These are phyloP conservation scores for Erythrobasidium yunnanense DNA, from an alignment of 768 basidiomycete species.

Conservation along the genomic window DNA sequence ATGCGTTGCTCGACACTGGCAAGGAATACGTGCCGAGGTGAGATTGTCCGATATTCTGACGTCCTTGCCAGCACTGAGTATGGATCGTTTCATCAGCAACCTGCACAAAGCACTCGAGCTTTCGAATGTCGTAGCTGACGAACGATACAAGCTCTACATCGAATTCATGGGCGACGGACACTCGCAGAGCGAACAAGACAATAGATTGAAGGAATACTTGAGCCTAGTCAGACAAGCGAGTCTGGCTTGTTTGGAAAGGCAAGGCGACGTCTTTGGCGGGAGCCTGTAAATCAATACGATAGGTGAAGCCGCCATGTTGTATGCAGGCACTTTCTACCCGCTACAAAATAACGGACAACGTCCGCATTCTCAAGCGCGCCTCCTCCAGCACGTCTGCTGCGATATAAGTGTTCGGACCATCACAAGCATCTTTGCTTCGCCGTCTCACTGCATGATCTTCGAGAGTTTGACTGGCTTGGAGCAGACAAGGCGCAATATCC, in stretches of 20 bases:
- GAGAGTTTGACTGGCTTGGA: no score
- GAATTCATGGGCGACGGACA: conserved; percentile 56
- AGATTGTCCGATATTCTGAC: conserved; percentile 37
- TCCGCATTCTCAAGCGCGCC: no score
- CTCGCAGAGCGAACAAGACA: conserved; percentile 43
- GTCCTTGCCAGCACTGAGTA: not conserved
- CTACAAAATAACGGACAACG: no score
- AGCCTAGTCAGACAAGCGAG: conserved; percentile 60
- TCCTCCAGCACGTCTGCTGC: no score
- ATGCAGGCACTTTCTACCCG: no score
- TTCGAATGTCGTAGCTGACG: conserved; percentile 76
- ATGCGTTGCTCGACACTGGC: conserved; percentile 56
- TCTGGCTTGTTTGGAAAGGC: conserved; percentile 55
- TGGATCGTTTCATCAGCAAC: conserved; percentile 48
- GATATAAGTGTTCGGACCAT: no score
- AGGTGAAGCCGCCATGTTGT: no score
- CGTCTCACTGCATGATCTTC: no score
- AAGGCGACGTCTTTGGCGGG: conserved; percentile 9
- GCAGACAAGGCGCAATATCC: no score
- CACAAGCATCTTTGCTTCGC: no score
- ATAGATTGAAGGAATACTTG: conserved; percentile 61
- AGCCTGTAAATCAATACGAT: no score
- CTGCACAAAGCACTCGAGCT: conserved; percentile 63
- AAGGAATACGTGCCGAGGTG: conserved; percentile 54
- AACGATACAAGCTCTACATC: conserved; percentile 70